Conservation (phyloP, 2,329 filamentous ascomycete genomes). For the Saccharata proteae region DNA sequence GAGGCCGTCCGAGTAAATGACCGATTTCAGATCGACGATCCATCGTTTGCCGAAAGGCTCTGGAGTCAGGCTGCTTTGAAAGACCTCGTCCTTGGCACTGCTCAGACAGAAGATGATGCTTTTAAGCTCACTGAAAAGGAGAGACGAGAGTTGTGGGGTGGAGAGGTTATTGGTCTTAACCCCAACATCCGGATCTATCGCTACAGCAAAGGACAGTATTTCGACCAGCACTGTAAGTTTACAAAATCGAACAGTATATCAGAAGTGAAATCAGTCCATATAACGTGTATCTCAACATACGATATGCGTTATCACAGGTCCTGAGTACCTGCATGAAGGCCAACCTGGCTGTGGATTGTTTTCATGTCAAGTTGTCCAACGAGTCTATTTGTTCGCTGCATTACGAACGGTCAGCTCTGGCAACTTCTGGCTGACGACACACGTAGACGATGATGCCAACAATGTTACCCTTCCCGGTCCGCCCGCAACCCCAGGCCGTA, state of each 20-base stretch:
- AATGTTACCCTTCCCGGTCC: conserved; percentile 43
- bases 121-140: conserved; percentile 16
- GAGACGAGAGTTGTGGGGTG: conserved; percentile 52
- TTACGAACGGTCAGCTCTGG: too few relatives aligned
- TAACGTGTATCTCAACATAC: too few relatives aligned
- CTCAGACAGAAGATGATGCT: conserved; percentile 22
- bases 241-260: neutral
- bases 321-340: too few relatives aligned
- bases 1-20: conserved; percentile 82
- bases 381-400: too few relatives aligned
- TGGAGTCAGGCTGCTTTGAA: conserved; percentile 69
- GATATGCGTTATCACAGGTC: too few relatives aligned
- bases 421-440: neutral
- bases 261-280: too few relatives aligned
- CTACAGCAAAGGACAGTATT: conserved; percentile 77
- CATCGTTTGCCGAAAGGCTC: conserved; percentile 57
- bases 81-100: conserved; percentile 35
- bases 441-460: conserved; percentile 82
- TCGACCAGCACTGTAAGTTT: conserved; percentile 79
- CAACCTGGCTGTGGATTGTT: too few relatives aligned
- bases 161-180: conserved; percentile 71
- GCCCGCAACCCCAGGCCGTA: conserved; percentile 43
- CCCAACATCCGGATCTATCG: conserved; percentile 83
- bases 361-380: too few relatives aligned
- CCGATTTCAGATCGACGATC: conserved; percentile 71